A percentile compares a stretch with the other conserved stretches of the same genome.
phyloP scores from a whole-genome alignment of 129 eudicot species.

The Smallanthus sonchifolius region DNA sequence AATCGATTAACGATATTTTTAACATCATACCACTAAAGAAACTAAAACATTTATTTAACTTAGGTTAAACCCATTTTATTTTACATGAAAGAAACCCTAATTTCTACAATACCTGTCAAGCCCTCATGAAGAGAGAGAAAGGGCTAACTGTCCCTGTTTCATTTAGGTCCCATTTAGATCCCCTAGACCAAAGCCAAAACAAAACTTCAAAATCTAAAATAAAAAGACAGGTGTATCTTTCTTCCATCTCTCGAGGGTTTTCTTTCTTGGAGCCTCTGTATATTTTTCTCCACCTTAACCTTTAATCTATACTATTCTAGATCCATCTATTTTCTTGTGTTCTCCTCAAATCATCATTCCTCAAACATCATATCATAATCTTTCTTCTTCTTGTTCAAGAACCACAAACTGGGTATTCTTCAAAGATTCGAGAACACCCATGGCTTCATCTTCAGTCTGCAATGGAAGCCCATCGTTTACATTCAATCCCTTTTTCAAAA shows the following conservation, averaged over 20 bases:
- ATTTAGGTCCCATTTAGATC: conserved; percentile 45
- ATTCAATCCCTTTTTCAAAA: conserved; percentile 30
- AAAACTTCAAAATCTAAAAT: neutral
- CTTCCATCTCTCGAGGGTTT: conserved; percentile 22
- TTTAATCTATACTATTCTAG: conserved; percentile 18
- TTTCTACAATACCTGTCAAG: neutral
- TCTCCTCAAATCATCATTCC: neutral
- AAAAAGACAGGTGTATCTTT: neutral
- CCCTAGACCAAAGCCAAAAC: conserved; percentile 17
- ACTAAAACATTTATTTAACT: too few relatives aligned
- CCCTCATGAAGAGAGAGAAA: neutral
- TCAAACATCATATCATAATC: neutral
- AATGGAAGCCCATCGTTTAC: conserved; percentile 26
- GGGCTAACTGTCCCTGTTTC: neutral
- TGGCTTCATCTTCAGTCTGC: conserved; percentile 37
- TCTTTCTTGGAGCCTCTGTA: conserved; percentile 17
- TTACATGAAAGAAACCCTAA: conserved; percentile 1
- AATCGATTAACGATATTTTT: too few relatives aligned
- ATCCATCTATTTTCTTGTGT: conserved; percentile 22
- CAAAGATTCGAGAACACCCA: conserved; percentile 14
- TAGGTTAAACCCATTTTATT: too few relatives aligned
- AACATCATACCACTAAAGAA: too few relatives aligned
- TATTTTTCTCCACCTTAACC: neutral
- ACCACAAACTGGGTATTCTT: conserved; percentile 12
- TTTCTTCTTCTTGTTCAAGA: conserved; percentile 7